phyloP scores from a whole-genome alignment of 208 protist species.

The Leishmania martiniquensis region DNA sequence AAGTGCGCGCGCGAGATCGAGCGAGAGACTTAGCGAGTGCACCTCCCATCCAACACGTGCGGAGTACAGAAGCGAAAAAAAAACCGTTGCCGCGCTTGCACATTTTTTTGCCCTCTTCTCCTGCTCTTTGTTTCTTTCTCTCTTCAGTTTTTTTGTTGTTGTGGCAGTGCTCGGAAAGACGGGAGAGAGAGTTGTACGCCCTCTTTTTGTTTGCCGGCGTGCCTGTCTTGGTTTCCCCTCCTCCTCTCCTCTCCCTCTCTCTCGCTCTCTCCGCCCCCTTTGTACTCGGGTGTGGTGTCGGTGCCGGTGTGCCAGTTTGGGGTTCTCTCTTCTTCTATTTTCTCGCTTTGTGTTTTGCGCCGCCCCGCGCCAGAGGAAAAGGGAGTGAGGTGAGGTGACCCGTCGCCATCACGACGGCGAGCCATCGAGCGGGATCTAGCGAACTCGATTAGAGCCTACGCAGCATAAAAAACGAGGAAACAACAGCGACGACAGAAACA shows the following conservation, averaged over 20 bases:
- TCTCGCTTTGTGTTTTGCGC: not conserved
- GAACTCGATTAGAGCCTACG: not conserved
- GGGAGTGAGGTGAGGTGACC: not conserved
- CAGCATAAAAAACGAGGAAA: too few relatives aligned
- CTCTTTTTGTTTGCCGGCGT: slow-evolving; percentile 4
- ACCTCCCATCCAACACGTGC: not conserved
- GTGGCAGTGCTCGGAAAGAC: not conserved
- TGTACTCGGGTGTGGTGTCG: too few relatives aligned
- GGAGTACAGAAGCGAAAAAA: too few relatives aligned
- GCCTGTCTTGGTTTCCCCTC: not conserved
- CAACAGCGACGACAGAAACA: not conserved
- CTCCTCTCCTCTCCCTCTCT: not conserved
- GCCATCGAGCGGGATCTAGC: not conserved
- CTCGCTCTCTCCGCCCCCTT: slow-evolving; percentile 1
- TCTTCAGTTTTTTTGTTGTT: not conserved
- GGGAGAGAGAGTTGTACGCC: not conserved
- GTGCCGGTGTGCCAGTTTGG: not conserved
- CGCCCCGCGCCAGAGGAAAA: not conserved
- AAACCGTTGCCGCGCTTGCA: not conserved
- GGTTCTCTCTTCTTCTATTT: not conserved
- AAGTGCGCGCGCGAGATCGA: too few relatives aligned
- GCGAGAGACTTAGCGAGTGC: not conserved
- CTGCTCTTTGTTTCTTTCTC: not conserved
- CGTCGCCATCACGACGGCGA: not conserved
- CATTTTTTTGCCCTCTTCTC: not conserved